These are phyloP conservation scores for Zygotorulaspora danielsina DNA, from an alignment of 805 yeast genomes.

Conservation along the genomic window DNA sequence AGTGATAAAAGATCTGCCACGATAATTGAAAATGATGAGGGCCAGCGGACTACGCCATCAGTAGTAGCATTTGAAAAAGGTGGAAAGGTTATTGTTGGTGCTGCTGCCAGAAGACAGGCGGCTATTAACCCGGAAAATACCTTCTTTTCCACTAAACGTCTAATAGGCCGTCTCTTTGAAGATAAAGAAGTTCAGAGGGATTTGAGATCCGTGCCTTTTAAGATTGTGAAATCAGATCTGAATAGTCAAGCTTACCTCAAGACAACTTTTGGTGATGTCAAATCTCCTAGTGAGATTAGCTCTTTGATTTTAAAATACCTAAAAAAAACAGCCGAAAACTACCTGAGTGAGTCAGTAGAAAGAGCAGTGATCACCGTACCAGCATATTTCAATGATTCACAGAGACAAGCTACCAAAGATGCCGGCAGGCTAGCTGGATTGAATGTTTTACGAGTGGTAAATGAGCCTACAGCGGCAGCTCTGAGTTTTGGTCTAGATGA, in stretches of 20 bases:
- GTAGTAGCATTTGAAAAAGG: constrained; percentile 58
- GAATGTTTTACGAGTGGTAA: constrained; percentile 68
- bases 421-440: constrained; percentile 75
- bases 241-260: constrained; percentile 70
- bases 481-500: constrained; percentile 70
- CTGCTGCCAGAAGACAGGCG: constrained; percentile 74
- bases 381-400: constrained; percentile 78
- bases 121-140: constrained; percentile 72
- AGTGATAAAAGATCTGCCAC: constrained; percentile 57
- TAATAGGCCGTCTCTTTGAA: constrained; percentile 67
- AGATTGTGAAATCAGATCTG: constrained; percentile 47
- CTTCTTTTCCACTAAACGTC: constrained; percentile 74
- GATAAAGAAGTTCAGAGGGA: constrained; percentile 72
- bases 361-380: constrained; percentile 84
- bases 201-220: constrained; percentile 56
- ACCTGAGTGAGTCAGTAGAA: constrained; percentile 48
- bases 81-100: constrained; percentile 50
- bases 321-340: constrained; percentile 61
- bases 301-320: constrained; percentile 60
- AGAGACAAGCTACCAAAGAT: constrained; percentile 77
- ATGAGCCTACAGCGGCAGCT: constrained; percentile 86
- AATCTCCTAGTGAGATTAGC: constrained; percentile 70
- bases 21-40: constrained; percentile 70
- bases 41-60: constrained; percentile 76
- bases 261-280: constrained; percentile 39